Base-by-base conservation (phyloP, 2,329 filamentous ascomycete species). In the Metarhizium robertsii region DNA sequence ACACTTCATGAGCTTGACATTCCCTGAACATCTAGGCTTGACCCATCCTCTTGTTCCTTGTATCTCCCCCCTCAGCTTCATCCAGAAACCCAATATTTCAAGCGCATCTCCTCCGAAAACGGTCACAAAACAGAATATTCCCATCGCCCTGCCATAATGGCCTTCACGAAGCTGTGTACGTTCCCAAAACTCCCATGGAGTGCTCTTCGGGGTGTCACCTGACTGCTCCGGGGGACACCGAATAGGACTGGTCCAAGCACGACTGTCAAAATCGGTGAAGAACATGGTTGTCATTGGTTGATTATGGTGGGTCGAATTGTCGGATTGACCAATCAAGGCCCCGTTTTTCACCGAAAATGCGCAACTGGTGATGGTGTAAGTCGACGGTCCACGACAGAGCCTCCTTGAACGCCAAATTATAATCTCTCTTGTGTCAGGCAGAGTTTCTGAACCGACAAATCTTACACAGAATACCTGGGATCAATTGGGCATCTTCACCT, bases 401-500 rank as follows among this genome's bases (percentile, higher is more conserved):
- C 67, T 66, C 64, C 65, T 63, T 63, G 62, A 62, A 68, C 62
- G 64, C 65, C 68, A 66, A 65, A 69, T 70, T 71, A 72, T 71
- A 71, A 69, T 65, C 67, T 55, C 64, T 67, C 65, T 63, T 59
- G 65, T 66, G 67, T 66, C 69, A 70, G 67, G 66, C 66, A 67
- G 60, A 65, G 66, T 69, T 67, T 57, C 65, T 66, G 67, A 67
- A 68, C 65, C 65, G 64, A 68, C 65, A 64, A 68, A 67, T 71
- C 67, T 71, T 69, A 66, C 67, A 71, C 69, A 69, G 42, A 61
- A 66, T 62, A 66, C 66, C 64, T 65, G 68, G 64, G 62, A 67
- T 62, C 47, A 51, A 68, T 71, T 71, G 67, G 68, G 69, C 66
- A 69, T 69, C 67, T 70, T 70, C 66, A 69, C 60, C 65, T 70